Conservation (phyloP, 2,329 filamentous ascomycete species). For the Mycocentrospora acerina region DNA sequence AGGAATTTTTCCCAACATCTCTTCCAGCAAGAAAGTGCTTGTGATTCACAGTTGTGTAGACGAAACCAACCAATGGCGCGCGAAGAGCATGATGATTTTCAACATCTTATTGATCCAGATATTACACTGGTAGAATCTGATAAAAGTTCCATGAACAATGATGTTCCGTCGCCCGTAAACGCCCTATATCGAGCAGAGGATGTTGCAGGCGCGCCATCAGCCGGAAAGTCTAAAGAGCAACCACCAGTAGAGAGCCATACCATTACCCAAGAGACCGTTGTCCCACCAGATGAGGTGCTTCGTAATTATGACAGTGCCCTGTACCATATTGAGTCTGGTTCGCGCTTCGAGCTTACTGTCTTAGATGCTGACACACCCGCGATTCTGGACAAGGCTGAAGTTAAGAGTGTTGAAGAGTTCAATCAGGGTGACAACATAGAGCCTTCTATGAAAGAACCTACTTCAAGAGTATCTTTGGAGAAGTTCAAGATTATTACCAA, state of each 20-base stretch:
- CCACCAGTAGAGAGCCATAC: conserved; percentile 19
- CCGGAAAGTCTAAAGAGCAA: conserved; percentile 32
- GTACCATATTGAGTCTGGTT: conserved; percentile 29
- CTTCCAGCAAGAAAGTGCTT: too few relatives aligned
- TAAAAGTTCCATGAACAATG: too few relatives aligned
- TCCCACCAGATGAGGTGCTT: conserved; percentile 16
- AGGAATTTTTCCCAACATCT: too few relatives aligned
- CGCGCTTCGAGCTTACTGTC: conserved; percentile 28
- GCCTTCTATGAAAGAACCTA: conserved; percentile 10
- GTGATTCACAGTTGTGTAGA: too few relatives aligned
- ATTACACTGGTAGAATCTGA: too few relatives aligned
- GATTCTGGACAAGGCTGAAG: conserved; percentile 7
- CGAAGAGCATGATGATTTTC: too few relatives aligned
- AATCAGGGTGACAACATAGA: conserved; percentile 6
- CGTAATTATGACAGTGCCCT: conserved; percentile 12
- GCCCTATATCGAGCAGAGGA: conserved; percentile 1
- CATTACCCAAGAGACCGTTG: conserved; percentile 12
- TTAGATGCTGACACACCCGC: conserved; percentile 1
- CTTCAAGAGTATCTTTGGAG: conserved; percentile 22
- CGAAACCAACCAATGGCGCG: too few relatives aligned
- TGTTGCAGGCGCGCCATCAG: neutral
- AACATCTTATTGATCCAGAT: too few relatives aligned
- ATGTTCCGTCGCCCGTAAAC: neutral
- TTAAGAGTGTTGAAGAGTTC: conserved; percentile 12
- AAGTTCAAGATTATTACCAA: conserved; percentile 7